phyloP scores from a whole-genome alignment of 768 basidiomycete genomes.

The Trametes coccinea region DNA sequence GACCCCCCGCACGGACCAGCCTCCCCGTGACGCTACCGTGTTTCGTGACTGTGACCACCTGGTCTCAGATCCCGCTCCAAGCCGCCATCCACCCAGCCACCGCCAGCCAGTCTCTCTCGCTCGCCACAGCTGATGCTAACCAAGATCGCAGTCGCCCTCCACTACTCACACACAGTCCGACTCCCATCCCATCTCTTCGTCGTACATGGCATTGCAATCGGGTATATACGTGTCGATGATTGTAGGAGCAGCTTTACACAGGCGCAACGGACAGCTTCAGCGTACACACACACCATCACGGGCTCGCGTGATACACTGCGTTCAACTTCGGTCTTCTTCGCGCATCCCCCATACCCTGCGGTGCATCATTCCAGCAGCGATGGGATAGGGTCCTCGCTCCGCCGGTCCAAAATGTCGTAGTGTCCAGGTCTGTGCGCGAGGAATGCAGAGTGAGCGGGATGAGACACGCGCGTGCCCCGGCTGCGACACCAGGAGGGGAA shows the following conservation, averaged over 20 bases:
- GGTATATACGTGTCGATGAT: background rate
- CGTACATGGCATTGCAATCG: conserved; percentile 1
- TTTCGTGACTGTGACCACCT: conserved; percentile 20
- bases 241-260: background rate
- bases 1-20: conserved; percentile 26
- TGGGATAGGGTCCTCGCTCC: conserved; percentile 28
- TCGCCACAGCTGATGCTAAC: background rate
- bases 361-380: conserved; percentile 12
- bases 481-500: background rate
- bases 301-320: background rate
- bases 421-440: conserved; percentile 70
- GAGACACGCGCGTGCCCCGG: background rate
- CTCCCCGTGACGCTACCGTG: conserved; percentile 17
- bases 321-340: background rate
- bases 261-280: background rate
- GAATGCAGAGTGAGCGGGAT: conserved; percentile 8
- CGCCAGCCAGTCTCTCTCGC: background rate
- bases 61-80: conserved; percentile 2
- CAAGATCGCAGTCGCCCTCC: conserved; percentile 6
- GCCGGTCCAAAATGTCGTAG: conserved; percentile 68
- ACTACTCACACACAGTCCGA: no score
- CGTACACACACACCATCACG: background rate
- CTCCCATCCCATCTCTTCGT: background rate
- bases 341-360: background rate
- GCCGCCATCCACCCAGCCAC: background rate